Conservation (phyloP, 192 early-diverging fungal species). For the Backusella morwellensis region DNA sequence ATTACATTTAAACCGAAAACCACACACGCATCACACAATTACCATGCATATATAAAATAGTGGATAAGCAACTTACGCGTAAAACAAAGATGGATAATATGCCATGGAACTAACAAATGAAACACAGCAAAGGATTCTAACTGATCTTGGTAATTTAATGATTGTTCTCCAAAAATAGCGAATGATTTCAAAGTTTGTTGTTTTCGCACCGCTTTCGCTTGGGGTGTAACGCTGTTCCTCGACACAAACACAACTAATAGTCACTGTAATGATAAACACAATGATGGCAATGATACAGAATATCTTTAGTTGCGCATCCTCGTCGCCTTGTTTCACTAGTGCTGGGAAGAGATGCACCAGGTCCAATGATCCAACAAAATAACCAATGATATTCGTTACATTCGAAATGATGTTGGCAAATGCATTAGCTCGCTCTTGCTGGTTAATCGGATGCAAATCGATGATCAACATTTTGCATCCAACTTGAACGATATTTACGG, state of each 20-base stretch:
- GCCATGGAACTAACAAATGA: not conserved
- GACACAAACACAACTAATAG: not conserved
- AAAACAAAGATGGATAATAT: not conserved
- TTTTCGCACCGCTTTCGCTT: not conserved
- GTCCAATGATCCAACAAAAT: not conserved
- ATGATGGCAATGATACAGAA: not conserved
- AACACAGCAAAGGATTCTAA: conserved; percentile 4
- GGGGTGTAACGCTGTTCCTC: not conserved
- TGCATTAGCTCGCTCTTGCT: not conserved
- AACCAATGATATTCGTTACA: conserved; percentile 1
- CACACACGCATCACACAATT: not conserved
- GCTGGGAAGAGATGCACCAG: not conserved
- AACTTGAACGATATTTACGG: not conserved
- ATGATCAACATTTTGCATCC: not conserved
- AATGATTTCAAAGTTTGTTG: not conserved
- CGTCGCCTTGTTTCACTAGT: not conserved
- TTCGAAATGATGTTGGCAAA: not conserved
- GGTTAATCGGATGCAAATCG: not conserved
- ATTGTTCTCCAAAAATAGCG: not conserved
- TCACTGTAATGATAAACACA: not conserved
- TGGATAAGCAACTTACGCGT: not conserved
- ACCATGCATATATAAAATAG: not conserved
- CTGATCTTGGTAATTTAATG: not conserved
- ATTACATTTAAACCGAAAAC: not conserved
- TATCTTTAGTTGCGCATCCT: not conserved